Percentiles rank a stretch among this genome's conserved stretches.
These are phyloP conservation scores for Inga laurina DNA, from an alignment of 306 rosid species.

Conservation along the genomic window DNA sequence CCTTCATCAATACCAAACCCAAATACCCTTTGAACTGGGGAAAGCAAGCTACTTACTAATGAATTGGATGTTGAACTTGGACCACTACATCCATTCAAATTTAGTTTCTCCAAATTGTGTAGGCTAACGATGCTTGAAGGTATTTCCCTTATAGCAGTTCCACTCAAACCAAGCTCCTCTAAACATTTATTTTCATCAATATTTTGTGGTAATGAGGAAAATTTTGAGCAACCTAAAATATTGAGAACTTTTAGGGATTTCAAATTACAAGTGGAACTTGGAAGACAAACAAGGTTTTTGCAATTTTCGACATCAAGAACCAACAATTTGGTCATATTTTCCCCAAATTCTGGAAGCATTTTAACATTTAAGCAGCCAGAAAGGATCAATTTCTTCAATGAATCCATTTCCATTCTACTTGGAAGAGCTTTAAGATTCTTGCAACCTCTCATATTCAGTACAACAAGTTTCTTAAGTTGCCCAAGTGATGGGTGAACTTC, in stretches of 20 bases:
- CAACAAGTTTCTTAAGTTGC: not conserved
- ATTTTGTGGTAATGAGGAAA: not conserved
- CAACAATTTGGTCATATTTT: not conserved
- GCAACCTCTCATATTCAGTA: not conserved
- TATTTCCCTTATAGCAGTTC: not conserved
- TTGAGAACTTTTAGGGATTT: not conserved
- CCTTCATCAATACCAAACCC: not conserved
- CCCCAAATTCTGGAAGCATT: not conserved
- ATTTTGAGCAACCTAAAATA: not conserved
- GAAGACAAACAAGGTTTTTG: not conserved
- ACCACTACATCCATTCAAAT: not conserved
- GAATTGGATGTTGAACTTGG: not conserved
- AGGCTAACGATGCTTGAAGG: not conserved
- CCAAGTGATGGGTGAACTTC: slow-evolving; percentile 21
- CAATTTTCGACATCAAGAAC: not conserved
- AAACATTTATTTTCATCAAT: not conserved
- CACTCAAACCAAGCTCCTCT: not conserved
- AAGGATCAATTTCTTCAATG: not conserved
- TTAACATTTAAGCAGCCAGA: not conserved
- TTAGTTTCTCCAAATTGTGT: not conserved
- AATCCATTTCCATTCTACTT: not conserved
- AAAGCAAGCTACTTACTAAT: not conserved
- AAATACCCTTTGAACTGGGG: not conserved
- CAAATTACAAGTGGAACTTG: not conserved
- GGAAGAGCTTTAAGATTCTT: slow-evolving; percentile 1